Base-by-base conservation (phyloP, 352 stramenopile species). In the Phytopythium vexans region DNA sequence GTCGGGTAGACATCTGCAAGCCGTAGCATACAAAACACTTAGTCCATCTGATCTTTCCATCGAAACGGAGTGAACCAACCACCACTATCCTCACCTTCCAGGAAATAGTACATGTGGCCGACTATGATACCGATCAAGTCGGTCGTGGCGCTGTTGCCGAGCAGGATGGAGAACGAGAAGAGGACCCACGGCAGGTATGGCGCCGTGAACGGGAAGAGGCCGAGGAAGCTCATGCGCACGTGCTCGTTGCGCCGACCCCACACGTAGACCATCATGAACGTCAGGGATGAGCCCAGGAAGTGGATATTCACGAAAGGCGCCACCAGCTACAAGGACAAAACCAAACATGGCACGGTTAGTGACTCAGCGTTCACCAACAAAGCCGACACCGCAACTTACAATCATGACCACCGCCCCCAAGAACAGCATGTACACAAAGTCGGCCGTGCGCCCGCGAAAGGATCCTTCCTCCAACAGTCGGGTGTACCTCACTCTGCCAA, bases 251-350 rank as follows among this genome's bases (percentile, higher is more conserved):
- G 77, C 55, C 96, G 72, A 34, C 95, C 95, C 97, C 97, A 99
- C 21, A 99, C 74, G 74, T 99, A 99, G 5, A 99, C 89, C 97
- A 99, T 99, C 96, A 99, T 99, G 66, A 99, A 99, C n/a, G 97
- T 98, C 27, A 99, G 77, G 12, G 96, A 98, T 60, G 89, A 98
- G 14, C 97, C 96, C 8, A 99, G 77, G 72, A 99, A 99, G 56
- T 98, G 93, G 38, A 99, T 96, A 62, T 84, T 95, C 15, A 98
- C 82, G 61, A 98, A 99, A 10, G 96, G 94, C 40, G 97, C 96
- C 9, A 98, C 79, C n/a, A 94, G 67, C 86, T 96, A 32, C 51
- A 39, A 15, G 44, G 49, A 31, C 12, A 14, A 54, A 35, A 41
- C 51, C 11, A 6, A 48, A 12, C 50, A 37, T 8, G 38, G 14